A percentile compares a stretch with the other conserved stretches of the same genome.
Conservation (phyloP, 208 protist genomes). For the Tetramitus jugosus region DNA sequence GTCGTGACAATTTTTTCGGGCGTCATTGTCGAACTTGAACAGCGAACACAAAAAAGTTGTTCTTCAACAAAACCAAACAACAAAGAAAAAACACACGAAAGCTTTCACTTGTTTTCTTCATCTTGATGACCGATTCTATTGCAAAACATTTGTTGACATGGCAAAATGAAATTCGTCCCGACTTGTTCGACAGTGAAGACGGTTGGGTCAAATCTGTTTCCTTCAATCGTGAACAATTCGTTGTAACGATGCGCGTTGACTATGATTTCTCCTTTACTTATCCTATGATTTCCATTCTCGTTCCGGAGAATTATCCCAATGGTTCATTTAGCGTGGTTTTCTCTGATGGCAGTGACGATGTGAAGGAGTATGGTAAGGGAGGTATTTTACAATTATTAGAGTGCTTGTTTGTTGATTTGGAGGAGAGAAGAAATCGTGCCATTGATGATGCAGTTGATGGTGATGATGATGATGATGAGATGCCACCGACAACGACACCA, state of each 20-base stretch:
- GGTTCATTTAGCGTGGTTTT: too few species aligned
- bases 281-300: too few species aligned
- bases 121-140: too few species aligned
- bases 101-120: too few species aligned
- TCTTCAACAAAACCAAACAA: not conserved
- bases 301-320: too few species aligned
- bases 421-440: not conserved
- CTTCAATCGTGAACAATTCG: not conserved
- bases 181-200: not conserved
- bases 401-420: not conserved
- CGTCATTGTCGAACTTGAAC: too few species aligned
- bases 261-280: not conserved
- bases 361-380: not conserved
- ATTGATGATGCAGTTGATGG: not conserved
- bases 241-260: not conserved
- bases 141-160: too few species aligned
- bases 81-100: not conserved
- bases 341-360: not conserved
- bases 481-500: too few species aligned
- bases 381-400: not conserved
- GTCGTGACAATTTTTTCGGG: too few species aligned
- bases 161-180: not conserved
- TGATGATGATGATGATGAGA: not conserved
- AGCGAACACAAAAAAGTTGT: not conserved
- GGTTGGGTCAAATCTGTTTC: not conserved